phyloP scores from a whole-genome alignment of 2,329 filamentous ascomycete genomes.

The Beauveria scarabaeidicola region DNA sequence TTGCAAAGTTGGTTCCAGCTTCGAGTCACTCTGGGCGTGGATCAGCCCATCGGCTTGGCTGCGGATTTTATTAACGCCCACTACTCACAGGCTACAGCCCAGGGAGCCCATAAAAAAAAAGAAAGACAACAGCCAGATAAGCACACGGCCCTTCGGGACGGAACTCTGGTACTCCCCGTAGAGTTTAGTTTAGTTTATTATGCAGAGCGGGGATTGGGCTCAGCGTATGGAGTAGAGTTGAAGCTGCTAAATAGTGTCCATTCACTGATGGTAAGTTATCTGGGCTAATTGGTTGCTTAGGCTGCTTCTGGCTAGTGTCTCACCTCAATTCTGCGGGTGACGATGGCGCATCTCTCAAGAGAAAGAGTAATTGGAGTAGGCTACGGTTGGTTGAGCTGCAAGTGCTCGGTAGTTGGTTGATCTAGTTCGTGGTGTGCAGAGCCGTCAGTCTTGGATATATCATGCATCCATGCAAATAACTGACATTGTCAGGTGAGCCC shows the following conservation, averaged over 20 bases:
- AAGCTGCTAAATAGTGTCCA: background rate
- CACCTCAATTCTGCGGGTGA: background rate
- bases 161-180: slow-evolving; percentile 2
- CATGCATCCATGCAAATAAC: background rate
- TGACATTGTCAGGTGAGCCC: background rate
- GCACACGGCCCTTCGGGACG: background rate
- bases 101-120: background rate
- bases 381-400: too few species aligned
- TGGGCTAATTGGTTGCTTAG: background rate
- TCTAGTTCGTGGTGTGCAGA: background rate
- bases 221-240: background rate
- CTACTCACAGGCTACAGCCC: background rate
- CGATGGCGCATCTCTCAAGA: background rate
- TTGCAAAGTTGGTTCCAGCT: background rate
- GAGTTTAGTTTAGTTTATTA: background rate
- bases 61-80: background rate
- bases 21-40: background rate
- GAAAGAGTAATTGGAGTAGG: background rate
- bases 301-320: slow-evolving; percentile 7
- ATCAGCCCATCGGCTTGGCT: background rate
- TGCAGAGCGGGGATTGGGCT: background rate
- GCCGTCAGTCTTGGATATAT: background rate
- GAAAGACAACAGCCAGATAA: background rate
- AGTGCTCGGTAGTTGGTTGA: too few species aligned
- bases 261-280: background rate